A percentile compares a stretch with the other conserved stretches of the same genome.
These are phyloP conservation scores for Tuber melanosporum DNA, from an alignment of 495 filamentous ascomycete species.

Conservation along the genomic window DNA sequence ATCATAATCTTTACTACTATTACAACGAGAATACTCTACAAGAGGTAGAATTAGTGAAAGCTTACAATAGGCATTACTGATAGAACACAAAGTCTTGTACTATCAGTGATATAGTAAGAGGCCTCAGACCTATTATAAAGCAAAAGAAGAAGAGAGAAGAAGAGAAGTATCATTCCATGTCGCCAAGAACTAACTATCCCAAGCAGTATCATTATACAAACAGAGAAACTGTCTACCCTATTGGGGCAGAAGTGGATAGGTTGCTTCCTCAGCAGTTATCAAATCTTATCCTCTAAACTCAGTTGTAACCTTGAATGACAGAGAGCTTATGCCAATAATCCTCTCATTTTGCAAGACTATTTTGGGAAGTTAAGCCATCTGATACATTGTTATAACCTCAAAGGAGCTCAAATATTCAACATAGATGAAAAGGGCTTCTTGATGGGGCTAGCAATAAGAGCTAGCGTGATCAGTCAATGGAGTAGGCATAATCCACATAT, in stretches of 20 bases:
- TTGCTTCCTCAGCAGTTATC: constrained; percentile 8
- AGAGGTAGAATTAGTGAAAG: no score
- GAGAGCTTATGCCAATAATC: constrained; percentile 1
- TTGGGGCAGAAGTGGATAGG: neutral
- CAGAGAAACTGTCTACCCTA: no score
- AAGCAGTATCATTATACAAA: no score
- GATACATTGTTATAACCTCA: neutral
- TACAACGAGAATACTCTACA: no score
- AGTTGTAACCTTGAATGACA: constrained; percentile 10
- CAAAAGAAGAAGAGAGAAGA: no score
- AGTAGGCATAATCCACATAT: constrained; percentile 5
- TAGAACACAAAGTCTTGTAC: no score
- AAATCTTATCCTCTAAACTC: constrained; percentile 6
- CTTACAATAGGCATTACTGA: no score
- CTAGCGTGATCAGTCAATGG: neutral
- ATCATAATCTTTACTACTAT: no score
- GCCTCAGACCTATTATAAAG: no score
- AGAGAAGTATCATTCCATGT: no score
- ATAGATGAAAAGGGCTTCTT: constrained; percentile 14
- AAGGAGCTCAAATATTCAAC: constrained; percentile 5
- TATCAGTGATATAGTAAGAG: no score
- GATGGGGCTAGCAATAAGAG: neutral
- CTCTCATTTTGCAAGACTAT: neutral
- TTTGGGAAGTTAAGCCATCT: neutral
- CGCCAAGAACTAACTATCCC: no score